Conservation (phyloP, 768 basidiomycete species). For the Auricularia sp. region DNA sequence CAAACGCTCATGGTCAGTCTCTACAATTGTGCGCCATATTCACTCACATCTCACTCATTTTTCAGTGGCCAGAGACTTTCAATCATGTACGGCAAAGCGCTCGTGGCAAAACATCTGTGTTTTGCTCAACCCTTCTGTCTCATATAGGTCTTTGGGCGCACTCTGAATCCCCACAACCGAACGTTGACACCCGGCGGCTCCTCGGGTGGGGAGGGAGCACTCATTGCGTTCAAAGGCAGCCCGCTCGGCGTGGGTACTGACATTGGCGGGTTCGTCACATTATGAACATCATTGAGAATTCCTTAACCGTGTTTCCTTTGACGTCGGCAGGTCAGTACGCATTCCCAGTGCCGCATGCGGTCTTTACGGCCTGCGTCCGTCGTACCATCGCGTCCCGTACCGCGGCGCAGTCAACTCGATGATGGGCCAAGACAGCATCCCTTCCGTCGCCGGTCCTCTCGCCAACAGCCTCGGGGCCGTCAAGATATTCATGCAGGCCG, state of each 20-base stretch:
- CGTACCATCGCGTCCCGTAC: conserved; percentile 62
- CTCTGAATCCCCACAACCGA: conserved; percentile 65
- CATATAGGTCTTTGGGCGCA: conserved; percentile 48
- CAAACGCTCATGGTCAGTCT: conserved; percentile 59
- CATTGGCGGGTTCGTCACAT: conserved; percentile 52
- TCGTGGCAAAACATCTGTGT: neutral
- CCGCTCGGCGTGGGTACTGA: conserved; percentile 67
- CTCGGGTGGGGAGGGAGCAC: conserved; percentile 78
- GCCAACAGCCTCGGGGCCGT: conserved; percentile 47
- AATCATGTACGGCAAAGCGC: conserved; percentile 39
- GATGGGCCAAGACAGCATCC: conserved; percentile 62
- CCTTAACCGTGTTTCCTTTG: too few relatives aligned
- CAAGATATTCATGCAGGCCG: conserved; percentile 54
- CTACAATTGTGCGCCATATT: neutral
- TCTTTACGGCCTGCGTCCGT: conserved; percentile 62
- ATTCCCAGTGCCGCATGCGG: conserved; percentile 62
- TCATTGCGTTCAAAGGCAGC: conserved; percentile 46
- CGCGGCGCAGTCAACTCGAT: conserved; percentile 50
- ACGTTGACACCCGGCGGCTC: conserved; percentile 68
- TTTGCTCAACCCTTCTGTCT: neutral
- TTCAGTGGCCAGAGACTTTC: conserved; percentile 66
- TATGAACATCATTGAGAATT: too few relatives aligned
- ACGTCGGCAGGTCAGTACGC: conserved; percentile 48
- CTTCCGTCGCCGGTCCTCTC: conserved; percentile 69
- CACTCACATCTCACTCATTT: neutral